phyloP scores from a whole-genome alignment of 2,329 filamentous ascomycete genomes.

The Dactylellina haptotyla region DNA sequence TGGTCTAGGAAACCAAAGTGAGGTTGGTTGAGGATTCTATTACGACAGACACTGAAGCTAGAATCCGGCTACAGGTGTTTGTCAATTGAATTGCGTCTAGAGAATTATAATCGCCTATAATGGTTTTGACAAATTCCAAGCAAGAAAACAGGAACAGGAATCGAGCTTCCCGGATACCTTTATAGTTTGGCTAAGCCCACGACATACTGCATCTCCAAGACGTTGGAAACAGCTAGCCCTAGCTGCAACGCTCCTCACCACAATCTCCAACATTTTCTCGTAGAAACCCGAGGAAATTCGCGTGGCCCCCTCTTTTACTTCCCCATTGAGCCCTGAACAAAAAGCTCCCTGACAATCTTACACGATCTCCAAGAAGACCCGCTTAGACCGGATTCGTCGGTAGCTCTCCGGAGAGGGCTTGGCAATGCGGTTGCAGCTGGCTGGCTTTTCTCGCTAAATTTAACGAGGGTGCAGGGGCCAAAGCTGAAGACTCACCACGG shows the following conservation, averaged over 20 bases:
- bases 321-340: conserved; percentile 7
- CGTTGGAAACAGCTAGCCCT: conserved; percentile 22
- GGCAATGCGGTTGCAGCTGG: conserved; percentile 6
- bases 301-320: conserved; percentile 16
- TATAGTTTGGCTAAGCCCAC: conserved; percentile 42
- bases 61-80: conserved; percentile 18
- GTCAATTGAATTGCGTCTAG: conserved; percentile 26
- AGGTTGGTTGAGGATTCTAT: conserved; percentile 15
- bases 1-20: conserved; percentile 9
- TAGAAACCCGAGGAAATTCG: conserved; percentile 6
- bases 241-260: conserved; percentile 10
- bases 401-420: too few species aligned
- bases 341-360: conserved; percentile 4
- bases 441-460: conserved; percentile 36
- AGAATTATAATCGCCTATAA: conserved; percentile 14
- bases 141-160: neutral
- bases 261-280: conserved; percentile 36
- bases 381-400: conserved; percentile 9
- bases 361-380: conserved; percentile 3
- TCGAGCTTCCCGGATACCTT: conserved; percentile 34
- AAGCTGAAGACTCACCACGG: conserved; percentile 35
- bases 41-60: conserved; percentile 22
- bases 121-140: conserved; percentile 3
- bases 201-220: neutral
- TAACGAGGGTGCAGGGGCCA: conserved; percentile 20